phyloP scores from a whole-genome alignment of 1,139 yeast species.

The Scheffersomyces illinoinensis region DNA sequence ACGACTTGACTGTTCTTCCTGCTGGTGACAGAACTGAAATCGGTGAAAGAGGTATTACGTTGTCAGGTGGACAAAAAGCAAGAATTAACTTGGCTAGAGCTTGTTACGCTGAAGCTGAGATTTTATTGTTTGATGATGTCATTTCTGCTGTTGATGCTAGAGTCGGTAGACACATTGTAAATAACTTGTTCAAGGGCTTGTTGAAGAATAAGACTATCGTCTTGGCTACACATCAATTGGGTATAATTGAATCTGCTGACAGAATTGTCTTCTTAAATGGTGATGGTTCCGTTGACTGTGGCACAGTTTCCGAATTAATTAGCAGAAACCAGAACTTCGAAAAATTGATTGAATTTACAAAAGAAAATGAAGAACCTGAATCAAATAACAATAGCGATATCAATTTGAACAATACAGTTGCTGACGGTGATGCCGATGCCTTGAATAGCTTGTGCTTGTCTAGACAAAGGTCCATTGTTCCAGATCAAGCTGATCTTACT shows the following conservation, averaged over 20 bases:
- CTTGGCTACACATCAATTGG: slow-evolving; percentile 42
- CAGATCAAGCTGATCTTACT: slow-evolving; percentile 6
- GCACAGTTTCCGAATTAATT: slow-evolving; percentile 29
- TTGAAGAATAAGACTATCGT: slow-evolving; percentile 30
- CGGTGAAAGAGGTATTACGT: slow-evolving; percentile 45
- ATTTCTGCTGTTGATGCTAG: slow-evolving; percentile 43
- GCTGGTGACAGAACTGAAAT: slow-evolving; percentile 42
- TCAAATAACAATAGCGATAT: slow-evolving; percentile 6
- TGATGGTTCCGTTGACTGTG: slow-evolving; percentile 36
- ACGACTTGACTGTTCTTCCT: slow-evolving; percentile 34
- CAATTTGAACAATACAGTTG: slow-evolving; percentile 5
- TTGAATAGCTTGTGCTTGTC: slow-evolving; percentile 7
- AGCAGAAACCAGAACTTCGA: slow-evolving; percentile 25
- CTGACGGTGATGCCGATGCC: neutral
- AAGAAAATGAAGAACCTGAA: slow-evolving; percentile 13
- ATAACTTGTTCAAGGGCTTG: slow-evolving; percentile 32
- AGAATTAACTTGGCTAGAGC: slow-evolving; percentile 45
- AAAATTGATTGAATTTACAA: slow-evolving; percentile 27
- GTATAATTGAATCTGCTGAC: slow-evolving; percentile 34
- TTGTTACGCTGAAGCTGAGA: slow-evolving; percentile 34
- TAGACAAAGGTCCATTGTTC: slow-evolving; percentile 4
- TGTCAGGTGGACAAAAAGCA: slow-evolving; percentile 47
- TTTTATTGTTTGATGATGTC: slow-evolving; percentile 42
- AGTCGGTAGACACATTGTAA: slow-evolving; percentile 40
- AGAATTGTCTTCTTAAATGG: slow-evolving; percentile 33